Conservation (phyloP, 805 yeast species). For the Kuraishia hungarica region DNA sequence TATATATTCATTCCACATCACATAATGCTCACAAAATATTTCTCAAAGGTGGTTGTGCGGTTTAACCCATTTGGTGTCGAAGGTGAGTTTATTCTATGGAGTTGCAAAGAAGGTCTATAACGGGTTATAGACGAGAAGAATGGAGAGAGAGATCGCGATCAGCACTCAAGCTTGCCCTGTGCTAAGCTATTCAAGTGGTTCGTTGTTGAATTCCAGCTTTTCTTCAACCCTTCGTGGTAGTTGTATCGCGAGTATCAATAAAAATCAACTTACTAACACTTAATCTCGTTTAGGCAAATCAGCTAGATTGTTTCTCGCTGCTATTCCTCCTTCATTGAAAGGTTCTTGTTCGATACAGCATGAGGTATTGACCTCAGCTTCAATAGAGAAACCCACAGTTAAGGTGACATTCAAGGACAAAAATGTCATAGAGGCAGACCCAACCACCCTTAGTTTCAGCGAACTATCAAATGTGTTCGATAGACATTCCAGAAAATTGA, state of each 20-base stretch:
- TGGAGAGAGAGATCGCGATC: too few relatives aligned
- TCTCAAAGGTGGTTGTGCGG: constrained; percentile 64
- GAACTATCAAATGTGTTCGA: constrained; percentile 67
- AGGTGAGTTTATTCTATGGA: constrained; percentile 26
- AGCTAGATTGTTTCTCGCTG: constrained; percentile 70
- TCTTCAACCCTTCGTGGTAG: neutral
- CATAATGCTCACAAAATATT: constrained; percentile 83
- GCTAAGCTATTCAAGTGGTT: too few relatives aligned
- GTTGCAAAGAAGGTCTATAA: neutral
- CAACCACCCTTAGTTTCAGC: constrained; percentile 40
- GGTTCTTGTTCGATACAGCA: constrained; percentile 52
- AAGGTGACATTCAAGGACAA: constrained; percentile 81
- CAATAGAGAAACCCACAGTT: constrained; percentile 48
- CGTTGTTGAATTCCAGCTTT: too few relatives aligned
- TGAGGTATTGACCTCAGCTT: constrained; percentile 43
- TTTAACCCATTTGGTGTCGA: constrained; percentile 73
- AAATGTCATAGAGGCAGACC: constrained; percentile 58
- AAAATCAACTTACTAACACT: constrained; percentile 6
- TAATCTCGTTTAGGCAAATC: constrained; percentile 41
- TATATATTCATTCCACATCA: too few relatives aligned
- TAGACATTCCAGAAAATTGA: constrained; percentile 72
- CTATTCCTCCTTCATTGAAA: constrained; percentile 71
- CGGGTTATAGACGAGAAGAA: neutral
- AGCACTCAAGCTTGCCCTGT: neutral
- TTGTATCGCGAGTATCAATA: neutral